Conservation (phyloP, 257 asterid genomes). For the Rehmannia glutinosa region DNA sequence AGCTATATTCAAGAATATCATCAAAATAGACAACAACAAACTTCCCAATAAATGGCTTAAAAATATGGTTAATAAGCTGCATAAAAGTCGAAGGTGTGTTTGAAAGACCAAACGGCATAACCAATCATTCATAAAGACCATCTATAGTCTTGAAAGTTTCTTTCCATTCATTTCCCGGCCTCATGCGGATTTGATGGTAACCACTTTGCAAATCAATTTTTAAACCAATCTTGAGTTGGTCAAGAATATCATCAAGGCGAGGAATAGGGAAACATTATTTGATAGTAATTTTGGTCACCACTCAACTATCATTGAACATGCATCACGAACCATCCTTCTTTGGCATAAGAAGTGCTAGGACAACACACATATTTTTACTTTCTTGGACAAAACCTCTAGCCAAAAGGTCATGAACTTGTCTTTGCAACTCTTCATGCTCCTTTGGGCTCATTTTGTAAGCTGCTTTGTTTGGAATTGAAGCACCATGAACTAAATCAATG, state of each 20-base stretch:
- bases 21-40: not conserved
- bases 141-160: not conserved
- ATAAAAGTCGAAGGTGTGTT: constrained; percentile 10
- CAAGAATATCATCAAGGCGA: constrained; percentile 6
- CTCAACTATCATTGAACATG: not conserved
- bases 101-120: constrained; percentile 5
- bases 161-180: too few relatives aligned
- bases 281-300: not conserved
- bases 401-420: not conserved
- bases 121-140: not conserved
- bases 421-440: not conserved
- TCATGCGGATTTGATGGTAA: not conserved
- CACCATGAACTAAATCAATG: too few relatives aligned
- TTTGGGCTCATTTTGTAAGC: not conserved
- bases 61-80: constrained; percentile 1
- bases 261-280: not conserved
- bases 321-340: constrained; percentile 8
- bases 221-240: constrained; percentile 4
- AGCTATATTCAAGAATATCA: too few relatives aligned
- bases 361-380: not conserved
- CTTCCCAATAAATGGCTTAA: too few relatives aligned
- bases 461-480: too few relatives aligned
- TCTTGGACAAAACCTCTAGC: not conserved
- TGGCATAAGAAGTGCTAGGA: not conserved
- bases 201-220: not conserved